Evolutionary conservation across 129 eudicot species (phyloP).

Genomic region (Lactuca saligna): DNA sequence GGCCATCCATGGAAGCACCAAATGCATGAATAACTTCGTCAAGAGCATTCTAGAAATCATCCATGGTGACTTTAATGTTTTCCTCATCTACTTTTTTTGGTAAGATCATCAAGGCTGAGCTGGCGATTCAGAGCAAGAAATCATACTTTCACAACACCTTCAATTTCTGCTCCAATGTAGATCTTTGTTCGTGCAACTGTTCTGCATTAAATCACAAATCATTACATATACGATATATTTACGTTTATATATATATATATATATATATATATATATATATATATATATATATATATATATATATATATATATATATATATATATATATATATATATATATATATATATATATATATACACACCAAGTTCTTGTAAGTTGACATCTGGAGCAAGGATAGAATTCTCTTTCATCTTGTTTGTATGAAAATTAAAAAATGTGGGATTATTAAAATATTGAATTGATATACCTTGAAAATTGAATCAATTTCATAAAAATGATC

Average conservation of each 20-base stretch:
- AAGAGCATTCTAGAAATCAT: constrained; percentile 88
- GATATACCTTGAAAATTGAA: constrained; percentile 89
- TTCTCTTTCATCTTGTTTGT: constrained; percentile 97
- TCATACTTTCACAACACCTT: constrained; percentile 99
- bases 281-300: neutral
- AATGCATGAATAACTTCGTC: constrained; percentile 83
- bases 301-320: too few species aligned
- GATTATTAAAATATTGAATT: constrained; percentile 3
- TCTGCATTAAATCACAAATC: constrained; percentile 17
- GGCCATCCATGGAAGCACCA: constrained; percentile 94
- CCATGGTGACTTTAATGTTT: constrained; percentile 88
- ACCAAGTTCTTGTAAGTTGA: constrained; percentile 93
- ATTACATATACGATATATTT: neutral
- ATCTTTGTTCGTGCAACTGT: constrained; percentile 98
- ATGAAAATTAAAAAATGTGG: neutral
- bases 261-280: too few species aligned
- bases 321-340: too few species aligned
- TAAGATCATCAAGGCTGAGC: constrained; percentile 81
- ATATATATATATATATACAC: constrained; percentile 9
- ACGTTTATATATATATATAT: too few species aligned
- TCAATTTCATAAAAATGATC: constrained; percentile 96
- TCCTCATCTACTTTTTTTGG: constrained; percentile 91
- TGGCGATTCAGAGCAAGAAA: constrained; percentile 92
- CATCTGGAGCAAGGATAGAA: constrained; percentile 93
- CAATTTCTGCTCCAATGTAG: constrained; percentile 98